phyloP scores from a whole-genome alignment of 2,329 filamentous ascomycete genomes.

The Teratosphaeria epicoccoides region DNA sequence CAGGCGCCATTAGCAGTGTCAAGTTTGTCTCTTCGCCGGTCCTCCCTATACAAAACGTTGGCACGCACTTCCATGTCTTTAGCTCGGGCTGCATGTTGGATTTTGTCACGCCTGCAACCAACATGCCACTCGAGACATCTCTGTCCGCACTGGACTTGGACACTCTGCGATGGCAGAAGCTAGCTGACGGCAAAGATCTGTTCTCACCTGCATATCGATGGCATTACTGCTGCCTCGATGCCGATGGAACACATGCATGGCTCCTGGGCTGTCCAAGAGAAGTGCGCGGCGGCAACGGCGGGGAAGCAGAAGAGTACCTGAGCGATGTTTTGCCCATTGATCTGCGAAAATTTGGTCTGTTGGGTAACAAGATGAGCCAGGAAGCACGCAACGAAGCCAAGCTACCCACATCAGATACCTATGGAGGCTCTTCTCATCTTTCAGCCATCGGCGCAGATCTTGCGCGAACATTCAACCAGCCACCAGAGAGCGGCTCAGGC shows the following conservation, averaged over 20 bases:
- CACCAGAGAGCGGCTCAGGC: slow-evolving; percentile 73
- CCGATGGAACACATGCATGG: slow-evolving; percentile 93
- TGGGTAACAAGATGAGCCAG: slow-evolving; percentile 58
- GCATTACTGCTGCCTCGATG: slow-evolving; percentile 96
- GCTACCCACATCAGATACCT: slow-evolving; percentile 44
- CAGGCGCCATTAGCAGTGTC: slow-evolving; percentile 78
- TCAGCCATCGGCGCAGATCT: slow-evolving; percentile 73
- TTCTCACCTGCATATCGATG: slow-evolving; percentile 88
- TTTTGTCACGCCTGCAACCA: slow-evolving; percentile 84
- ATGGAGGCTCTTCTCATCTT: slow-evolving; percentile 37
- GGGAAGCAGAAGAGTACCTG: slow-evolving; percentile 77
- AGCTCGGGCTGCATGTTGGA: slow-evolving; percentile 87
- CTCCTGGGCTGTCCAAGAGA: slow-evolving; percentile 85
- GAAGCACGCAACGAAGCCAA: slow-evolving; percentile 29
- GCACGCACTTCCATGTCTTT: slow-evolving; percentile 91
- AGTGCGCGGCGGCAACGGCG: slow-evolving; percentile 54
- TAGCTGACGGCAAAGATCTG: slow-evolving; percentile 88
- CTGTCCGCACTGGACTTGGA: slow-evolving; percentile 80
- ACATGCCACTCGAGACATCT: slow-evolving; percentile 80
- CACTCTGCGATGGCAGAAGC: slow-evolving; percentile 82
- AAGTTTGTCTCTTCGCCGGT: slow-evolving; percentile 82
- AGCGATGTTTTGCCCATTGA: slow-evolving; percentile 93
- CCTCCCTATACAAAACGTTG: slow-evolving; percentile 77
- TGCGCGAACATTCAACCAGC: slow-evolving; percentile 73
- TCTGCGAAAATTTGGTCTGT: slow-evolving; percentile 76